phyloP scores from a whole-genome alignment of 176 grass and related monocot species.

The Oryza meyeriana region DNA sequence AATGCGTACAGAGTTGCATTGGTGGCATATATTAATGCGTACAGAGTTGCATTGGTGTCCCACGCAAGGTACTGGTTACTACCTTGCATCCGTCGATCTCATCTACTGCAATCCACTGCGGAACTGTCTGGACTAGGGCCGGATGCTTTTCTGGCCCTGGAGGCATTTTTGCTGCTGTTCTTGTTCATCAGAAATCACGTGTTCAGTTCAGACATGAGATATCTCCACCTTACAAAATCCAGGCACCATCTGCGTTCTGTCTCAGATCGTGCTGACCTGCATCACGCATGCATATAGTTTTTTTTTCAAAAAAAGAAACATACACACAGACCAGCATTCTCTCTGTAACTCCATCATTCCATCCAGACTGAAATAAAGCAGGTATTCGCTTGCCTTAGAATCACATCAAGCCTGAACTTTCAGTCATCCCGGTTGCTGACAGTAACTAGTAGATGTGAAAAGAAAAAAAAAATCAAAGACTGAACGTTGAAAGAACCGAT shows the following conservation, averaged over 20 bases:
- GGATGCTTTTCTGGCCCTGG: background rate
- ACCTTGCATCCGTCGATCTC: background rate
- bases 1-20: background rate
- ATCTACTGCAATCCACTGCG: background rate
- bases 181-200: constrained; percentile 11
- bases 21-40: too few relatives aligned
- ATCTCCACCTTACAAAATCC: constrained; percentile 18
- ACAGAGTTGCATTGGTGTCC: background rate
- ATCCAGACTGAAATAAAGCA: background rate
- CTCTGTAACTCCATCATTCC: background rate
- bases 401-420: constrained; percentile 10
- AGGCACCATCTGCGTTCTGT: background rate
- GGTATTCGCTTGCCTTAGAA: constrained; percentile 21
- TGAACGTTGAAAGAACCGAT: background rate
- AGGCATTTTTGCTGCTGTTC: background rate
- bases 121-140: background rate
- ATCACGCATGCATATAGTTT: background rate
- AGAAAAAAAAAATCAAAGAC: background rate
- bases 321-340: background rate
- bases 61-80: constrained; percentile 28
- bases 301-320: background rate
- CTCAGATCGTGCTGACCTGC: background rate
- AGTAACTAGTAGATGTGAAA: background rate
- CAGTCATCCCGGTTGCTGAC: background rate
- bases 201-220: background rate